These are phyloP conservation scores for Stenogyne calaminthoides DNA, from an alignment of 305 asterid genomes.

Conservation along the genomic window DNA sequence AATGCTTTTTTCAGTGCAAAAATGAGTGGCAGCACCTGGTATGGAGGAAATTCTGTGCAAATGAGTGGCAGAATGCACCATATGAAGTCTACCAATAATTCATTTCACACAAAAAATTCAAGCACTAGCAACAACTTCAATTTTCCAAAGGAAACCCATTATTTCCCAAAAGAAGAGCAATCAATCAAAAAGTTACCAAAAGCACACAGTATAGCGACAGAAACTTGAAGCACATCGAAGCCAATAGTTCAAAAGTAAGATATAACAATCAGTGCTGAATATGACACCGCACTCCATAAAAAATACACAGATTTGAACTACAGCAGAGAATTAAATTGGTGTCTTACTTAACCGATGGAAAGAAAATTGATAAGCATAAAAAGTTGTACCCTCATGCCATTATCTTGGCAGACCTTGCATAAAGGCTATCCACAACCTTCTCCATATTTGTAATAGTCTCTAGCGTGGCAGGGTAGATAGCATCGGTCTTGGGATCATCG, in stretches of 20 bases:
- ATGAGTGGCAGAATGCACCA: not conserved
- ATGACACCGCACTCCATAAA: slow-evolving; percentile 10
- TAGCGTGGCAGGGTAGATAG: slow-evolving; percentile 57
- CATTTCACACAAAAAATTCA: not conserved
- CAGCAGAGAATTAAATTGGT: slow-evolving; percentile 8
- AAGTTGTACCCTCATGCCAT: slow-evolving; percentile 50
- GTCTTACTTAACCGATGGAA: slow-evolving; percentile 13
- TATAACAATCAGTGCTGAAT: slow-evolving; percentile 22
- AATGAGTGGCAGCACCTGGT: not conserved
- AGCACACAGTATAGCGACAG: not conserved
- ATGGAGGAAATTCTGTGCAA: not conserved
- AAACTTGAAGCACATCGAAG: slow-evolving; percentile 18
- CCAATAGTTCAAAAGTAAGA: slow-evolving; percentile 16
- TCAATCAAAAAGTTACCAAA: not conserved
- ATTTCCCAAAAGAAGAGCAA: not conserved
- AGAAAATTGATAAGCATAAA: slow-evolving; percentile 17
- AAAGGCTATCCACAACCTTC: slow-evolving; percentile 71
- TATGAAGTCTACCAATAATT: no score
- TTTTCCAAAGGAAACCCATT: not conserved
- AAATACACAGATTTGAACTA: slow-evolving; percentile 20
- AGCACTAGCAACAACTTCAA: not conserved
- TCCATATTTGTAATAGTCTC: slow-evolving; percentile 68
- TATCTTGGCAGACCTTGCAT: slow-evolving; percentile 61
- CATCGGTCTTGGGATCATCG: slow-evolving; percentile 68
- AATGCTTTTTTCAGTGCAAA: not conserved